Base-by-base conservation (phyloP, 441 rosid genomes). In the Capsella rubella region DNA sequence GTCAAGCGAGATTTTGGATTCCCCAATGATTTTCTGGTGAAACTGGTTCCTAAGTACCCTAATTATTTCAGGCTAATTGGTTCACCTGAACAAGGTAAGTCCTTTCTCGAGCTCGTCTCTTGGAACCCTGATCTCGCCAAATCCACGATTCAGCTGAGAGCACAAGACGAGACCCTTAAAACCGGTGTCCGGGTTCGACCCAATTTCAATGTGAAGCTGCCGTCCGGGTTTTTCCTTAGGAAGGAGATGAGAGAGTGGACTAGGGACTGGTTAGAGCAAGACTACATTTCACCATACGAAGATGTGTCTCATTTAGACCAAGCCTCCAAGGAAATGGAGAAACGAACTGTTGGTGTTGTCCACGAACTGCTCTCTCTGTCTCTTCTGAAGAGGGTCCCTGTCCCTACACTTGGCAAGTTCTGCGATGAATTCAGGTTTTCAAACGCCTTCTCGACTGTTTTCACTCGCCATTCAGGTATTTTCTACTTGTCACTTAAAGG, bases 191-290 rank as follows among this genome's bases (percentile, higher is more conserved):
- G 82, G 8, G 74, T 86, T 25, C 67, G 95, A 54, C 89, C 97
- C 39, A 92, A 90, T 80, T 88, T 88, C 78, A 46, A 80, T 60
- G 85, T 84, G 28, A 89, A 86, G 75, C 76, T 95, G 53, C 97
- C 99, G 0, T 43, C 81, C 0, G 93, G 98, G 2, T 86, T 88
- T 81, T 84, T 77, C 76, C 60, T 92, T 34, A 89, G 74, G 84
- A 90, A 92, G 78, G 95, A 92, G 80, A 95, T 92, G 97, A 87
- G 92, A 69, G 96, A 95, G 52, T 95, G 98, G 97, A 82, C 81
- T 39, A 85, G 97, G 77, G 96, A 90, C 73, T 92, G 98, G 98
- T 67, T 85, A 64, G 97, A 95, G 82, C 79, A 86, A 29, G 96
- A 92, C 51, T 95, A 95, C 65, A 74, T 88, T 57, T 90, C 97